These are phyloP conservation scores for Pseudocercospora crystallina DNA, from an alignment of 2,329 filamentous ascomycete genomes.

Conservation along the genomic window DNA sequence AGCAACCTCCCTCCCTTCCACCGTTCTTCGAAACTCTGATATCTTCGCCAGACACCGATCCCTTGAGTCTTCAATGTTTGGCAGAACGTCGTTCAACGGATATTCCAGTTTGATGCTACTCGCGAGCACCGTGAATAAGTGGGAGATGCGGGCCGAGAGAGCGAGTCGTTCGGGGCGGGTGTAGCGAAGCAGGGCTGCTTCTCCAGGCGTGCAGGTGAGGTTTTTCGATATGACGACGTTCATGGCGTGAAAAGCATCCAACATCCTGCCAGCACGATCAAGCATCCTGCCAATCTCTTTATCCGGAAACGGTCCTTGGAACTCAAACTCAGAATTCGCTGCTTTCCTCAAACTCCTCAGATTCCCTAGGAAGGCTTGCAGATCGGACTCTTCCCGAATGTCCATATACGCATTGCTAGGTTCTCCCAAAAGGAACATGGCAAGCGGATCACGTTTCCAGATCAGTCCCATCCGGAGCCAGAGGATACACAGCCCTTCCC, in stretches of 20 bases:
- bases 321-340: slow-evolving; percentile 82
- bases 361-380: slow-evolving; percentile 75
- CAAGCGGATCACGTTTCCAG: slow-evolving; percentile 90
- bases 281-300: slow-evolving; percentile 72
- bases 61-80: slow-evolving; percentile 75
- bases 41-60: slow-evolving; percentile 84
- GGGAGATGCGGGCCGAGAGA: slow-evolving; percentile 84
- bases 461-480: slow-evolving; percentile 94
- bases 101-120: slow-evolving; percentile 94
- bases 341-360: slow-evolving; percentile 71
- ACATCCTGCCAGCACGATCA: slow-evolving; percentile 75
- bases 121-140: slow-evolving; percentile 81
- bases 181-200: slow-evolving; percentile 75
- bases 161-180: slow-evolving; percentile 77
- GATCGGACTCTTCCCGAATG: slow-evolving; percentile 79
- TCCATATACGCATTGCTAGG: slow-evolving; percentile 66
- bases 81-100: slow-evolving; percentile 83
- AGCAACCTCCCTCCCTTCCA: slow-evolving; percentile 50
- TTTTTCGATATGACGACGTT: slow-evolving; percentile 86
- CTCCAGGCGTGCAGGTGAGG: slow-evolving; percentile 71
- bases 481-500: slow-evolving; percentile 83
- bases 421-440: slow-evolving; percentile 57
- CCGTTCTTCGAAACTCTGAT: slow-evolving; percentile 77
- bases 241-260: slow-evolving; percentile 96
- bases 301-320: slow-evolving; percentile 81